Evolutionary conservation across 768 basidiomycete genomes (phyloP).

Genomic region (Obba rivulosa): DNA sequence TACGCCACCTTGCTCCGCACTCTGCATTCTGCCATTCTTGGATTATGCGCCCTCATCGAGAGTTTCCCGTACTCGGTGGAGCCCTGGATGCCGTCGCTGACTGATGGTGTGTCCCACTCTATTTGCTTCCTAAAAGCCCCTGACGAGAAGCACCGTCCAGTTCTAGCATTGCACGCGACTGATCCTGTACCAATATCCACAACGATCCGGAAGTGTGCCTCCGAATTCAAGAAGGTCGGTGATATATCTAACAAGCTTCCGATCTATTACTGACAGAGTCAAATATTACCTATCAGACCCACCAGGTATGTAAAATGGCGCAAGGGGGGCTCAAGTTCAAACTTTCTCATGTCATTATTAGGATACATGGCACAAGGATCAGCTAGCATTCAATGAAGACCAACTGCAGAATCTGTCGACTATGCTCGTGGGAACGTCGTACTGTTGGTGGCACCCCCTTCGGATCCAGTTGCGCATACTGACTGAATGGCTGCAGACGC

Average conservation of each 20-base stretch:
- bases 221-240: slow-evolving; percentile 77
- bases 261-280: background rate
- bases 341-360: slow-evolving; percentile 24
- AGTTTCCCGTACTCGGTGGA: slow-evolving; percentile 55
- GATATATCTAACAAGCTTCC: too few species aligned
- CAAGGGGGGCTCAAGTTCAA: background rate
- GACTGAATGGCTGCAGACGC: slow-evolving; percentile 4
- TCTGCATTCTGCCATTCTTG: slow-evolving; percentile 67
- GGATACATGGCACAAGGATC: slow-evolving; percentile 93
- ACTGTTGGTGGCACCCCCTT: slow-evolving; percentile 48
- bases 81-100: slow-evolving; percentile 54
- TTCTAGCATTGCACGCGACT: slow-evolving; percentile 71
- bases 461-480: background rate
- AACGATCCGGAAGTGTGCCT: slow-evolving; percentile 80
- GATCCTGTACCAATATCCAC: slow-evolving; percentile 89
- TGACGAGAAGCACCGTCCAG: slow-evolving; percentile 29
- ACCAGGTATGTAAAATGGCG: background rate
- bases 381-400: slow-evolving; percentile 82
- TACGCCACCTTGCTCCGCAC: slow-evolving; percentile 71
- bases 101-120: slow-evolving; percentile 49
- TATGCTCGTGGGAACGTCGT: slow-evolving; percentile 87
- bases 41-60: slow-evolving; percentile 45
- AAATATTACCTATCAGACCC: background rate
- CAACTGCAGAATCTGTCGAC: slow-evolving; percentile 82
- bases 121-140: background rate